Evolutionary conservation across 1,139 yeast genomes (phyloP), one percentile per base, ranked within the genome.

Genomic region (Kurtzmaniella natalensis): DNA sequence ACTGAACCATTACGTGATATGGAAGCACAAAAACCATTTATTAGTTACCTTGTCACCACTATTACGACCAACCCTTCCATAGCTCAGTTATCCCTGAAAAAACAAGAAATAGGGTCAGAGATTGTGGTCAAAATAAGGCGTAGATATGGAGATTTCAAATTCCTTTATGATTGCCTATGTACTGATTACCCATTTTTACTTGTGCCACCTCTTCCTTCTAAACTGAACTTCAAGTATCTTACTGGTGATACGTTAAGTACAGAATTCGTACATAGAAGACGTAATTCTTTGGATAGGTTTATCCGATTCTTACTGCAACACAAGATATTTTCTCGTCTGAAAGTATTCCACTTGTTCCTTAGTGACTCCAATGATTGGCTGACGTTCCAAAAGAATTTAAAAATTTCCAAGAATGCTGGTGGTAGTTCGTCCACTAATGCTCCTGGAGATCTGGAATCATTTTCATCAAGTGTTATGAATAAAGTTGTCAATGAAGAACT

Each of bases 141-240:
- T 45, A 70, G 95, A 36, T 86, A 83, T 55, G 82, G 87, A 7
- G 95, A 87, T 57, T 87, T 92, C 57, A 73, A 82, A 37, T 78
- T 81, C 44, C 69, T 92, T 28, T 85, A 82, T 55, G 84, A 81
- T 41, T 78, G 87, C 40, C 65, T 92, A 35, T 55, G 68, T 32
- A 80, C 76, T 47, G 96, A 88, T 52, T 85, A 70, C 51, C 95
- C 96, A 0, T 84, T 94, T 3, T 71, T 84, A 37, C 77, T 92
- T 24, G 78, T 92, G 0, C 98, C 98, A 1, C 97, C 98, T 8
- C 66, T 92, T 37, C 98, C 98, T 0, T 94, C 94, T 41, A 89
- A 88, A 59, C 86, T 84, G 64, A 77, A 94, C 41, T 68, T 89
- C 47, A 95, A 92, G 56, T 92, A 92, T 55, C 70, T 92, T 37